Percentiles rank a stretch among this genome's conserved stretches.
Evolutionary conservation across 1,284 basidiomycete genomes (phyloP).

Genomic region (Takashimella tepidaria): DNA sequence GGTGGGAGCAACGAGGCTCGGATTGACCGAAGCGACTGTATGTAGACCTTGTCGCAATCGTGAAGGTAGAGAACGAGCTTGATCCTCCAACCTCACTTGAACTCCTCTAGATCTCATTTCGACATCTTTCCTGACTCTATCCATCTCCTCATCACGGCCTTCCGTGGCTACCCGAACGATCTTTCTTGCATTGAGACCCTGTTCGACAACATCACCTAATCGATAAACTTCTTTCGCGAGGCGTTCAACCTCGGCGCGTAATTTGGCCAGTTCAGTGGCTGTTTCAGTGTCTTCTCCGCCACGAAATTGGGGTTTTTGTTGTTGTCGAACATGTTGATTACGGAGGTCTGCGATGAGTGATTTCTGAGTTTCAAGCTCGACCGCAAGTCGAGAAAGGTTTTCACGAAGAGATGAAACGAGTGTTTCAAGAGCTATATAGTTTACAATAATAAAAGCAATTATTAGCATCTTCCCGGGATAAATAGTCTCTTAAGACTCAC

Average conservation of each 20-base stretch:
- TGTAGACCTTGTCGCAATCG: conserved; percentile 24
- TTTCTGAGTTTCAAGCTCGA: conserved; percentile 69
- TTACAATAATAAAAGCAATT: conserved; percentile 4
- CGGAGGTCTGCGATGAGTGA: conserved; percentile 61
- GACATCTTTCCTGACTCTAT: conserved; percentile 24
- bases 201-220: conserved; percentile 73
- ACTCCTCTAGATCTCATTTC: conserved; percentile 14
- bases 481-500: conserved; percentile 50
- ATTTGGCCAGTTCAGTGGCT: conserved; percentile 54
- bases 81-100: not conserved
- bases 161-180: conserved; percentile 20
- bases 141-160: conserved; percentile 29
- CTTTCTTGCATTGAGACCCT: conserved; percentile 67
- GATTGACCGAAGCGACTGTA: conserved; percentile 19
- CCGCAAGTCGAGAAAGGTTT: conserved; percentile 68
- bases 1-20: conserved; percentile 26
- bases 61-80: not conserved
- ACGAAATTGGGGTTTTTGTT: not conserved
- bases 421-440: conserved; percentile 63
- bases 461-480: not conserved
- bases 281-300: conserved; percentile 4
- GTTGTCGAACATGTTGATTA: conserved; percentile 8
- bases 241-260: conserved; percentile 52
- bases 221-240: conserved; percentile 74
- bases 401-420: conserved; percentile 64